Percentiles rank a stretch among this genome's conserved stretches.
Evolutionary conservation across 768 basidiomycete genomes (phyloP).

Genomic region (Rhizopogon roseolus): DNA sequence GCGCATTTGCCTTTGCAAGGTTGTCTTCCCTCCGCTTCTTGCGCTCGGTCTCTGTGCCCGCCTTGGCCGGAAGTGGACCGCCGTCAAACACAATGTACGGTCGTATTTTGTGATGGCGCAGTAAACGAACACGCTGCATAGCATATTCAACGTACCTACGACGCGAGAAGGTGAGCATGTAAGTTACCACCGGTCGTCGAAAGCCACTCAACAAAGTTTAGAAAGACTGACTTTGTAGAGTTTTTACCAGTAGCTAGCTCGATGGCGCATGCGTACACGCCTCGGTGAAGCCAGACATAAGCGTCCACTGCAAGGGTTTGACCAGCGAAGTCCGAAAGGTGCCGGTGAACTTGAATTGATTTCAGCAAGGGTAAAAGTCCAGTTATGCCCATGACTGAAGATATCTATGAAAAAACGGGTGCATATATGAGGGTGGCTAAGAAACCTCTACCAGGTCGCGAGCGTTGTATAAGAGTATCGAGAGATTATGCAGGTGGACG

Average conservation of each 20-base stretch:
- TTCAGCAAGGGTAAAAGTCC: constrained; percentile 89
- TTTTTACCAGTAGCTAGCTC: constrained; percentile 82
- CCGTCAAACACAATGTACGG: constrained; percentile 97
- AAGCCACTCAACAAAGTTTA: background rate
- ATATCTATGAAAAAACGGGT: background rate
- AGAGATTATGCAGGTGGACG: constrained; percentile 1
- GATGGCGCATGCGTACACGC: constrained; percentile 84
- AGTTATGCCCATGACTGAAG: constrained; percentile 74
- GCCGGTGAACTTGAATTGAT: constrained; percentile 75
- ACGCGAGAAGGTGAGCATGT: background rate
- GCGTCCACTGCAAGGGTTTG: constrained; percentile 90
- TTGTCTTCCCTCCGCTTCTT: constrained; percentile 73
- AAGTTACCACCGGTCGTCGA: background rate
- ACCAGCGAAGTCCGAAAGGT: constrained; percentile 78
- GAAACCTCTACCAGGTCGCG: background rate
- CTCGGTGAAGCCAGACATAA: constrained; percentile 92
- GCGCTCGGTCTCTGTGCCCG: constrained; percentile 79
- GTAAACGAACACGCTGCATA: constrained; percentile 85
- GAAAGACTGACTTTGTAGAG: constrained; percentile 70
- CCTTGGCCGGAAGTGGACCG: constrained; percentile 92
- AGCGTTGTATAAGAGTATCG: background rate
- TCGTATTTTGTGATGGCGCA: constrained; percentile 77
- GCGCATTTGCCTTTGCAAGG: constrained; percentile 63
- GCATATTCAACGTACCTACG: constrained; percentile 92
- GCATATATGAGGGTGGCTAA: background rate